Evolutionary conservation across 2,329 filamentous ascomycete genomes (phyloP).

Genomic region (Rachicladosporium sp.): DNA sequence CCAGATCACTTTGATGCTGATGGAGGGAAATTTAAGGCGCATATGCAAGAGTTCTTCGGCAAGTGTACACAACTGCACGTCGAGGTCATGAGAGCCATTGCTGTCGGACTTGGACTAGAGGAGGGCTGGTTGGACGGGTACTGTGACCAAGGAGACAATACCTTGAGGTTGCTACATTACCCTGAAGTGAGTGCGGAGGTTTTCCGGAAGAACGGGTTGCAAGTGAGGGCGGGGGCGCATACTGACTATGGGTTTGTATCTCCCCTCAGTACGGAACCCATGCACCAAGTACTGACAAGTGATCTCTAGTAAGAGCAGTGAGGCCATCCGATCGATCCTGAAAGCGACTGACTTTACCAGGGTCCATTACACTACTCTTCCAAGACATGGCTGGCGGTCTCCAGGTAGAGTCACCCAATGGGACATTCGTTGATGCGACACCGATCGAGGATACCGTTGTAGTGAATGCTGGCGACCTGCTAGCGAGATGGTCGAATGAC

Average conservation of each 20-base stretch:
- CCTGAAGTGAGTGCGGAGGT: slow-evolving; percentile 43
- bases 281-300: neutral
- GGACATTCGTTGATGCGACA: slow-evolving; percentile 63
- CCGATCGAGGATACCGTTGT: slow-evolving; percentile 71
- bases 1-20: slow-evolving; percentile 36
- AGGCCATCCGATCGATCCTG: neutral
- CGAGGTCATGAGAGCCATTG: slow-evolving; percentile 52
- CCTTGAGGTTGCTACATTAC: slow-evolving; percentile 41
- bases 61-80: slow-evolving; percentile 62
- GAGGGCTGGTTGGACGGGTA: slow-evolving; percentile 68
- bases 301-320: neutral
- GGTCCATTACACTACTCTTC: slow-evolving; percentile 36
- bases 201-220: slow-evolving; percentile 37
- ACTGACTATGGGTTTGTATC: slow-evolving; percentile 41
- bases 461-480: slow-evolving; percentile 72
- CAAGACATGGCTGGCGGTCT: slow-evolving; percentile 43
- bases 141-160: slow-evolving; percentile 58
- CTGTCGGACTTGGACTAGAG: slow-evolving; percentile 54
- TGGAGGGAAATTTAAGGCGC: slow-evolving; percentile 56
- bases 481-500: slow-evolving; percentile 80
- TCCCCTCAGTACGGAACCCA: neutral
- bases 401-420: slow-evolving; percentile 55
- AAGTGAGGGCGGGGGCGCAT: slow-evolving; percentile 60
- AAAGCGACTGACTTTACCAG: neutral
- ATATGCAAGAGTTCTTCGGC: slow-evolving; percentile 65